Conservation (phyloP, 1,284 basidiomycete genomes). For the Cutaneotrichosporon curvatum region DNA sequence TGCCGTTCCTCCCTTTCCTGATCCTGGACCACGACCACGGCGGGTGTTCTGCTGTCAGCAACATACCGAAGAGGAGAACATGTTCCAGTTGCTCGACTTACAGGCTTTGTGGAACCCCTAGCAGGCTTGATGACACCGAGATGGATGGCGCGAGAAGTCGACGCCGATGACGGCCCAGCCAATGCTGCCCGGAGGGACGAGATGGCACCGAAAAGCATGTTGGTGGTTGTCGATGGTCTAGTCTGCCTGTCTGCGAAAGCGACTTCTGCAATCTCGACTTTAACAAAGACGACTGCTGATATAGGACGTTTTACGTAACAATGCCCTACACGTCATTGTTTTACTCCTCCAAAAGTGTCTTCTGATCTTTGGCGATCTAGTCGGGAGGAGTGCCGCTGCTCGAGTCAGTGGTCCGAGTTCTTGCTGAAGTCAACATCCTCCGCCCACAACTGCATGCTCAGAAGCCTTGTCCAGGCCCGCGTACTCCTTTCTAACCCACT, state of each 20-base stretch:
- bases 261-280: no score
- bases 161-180: no score
- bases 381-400: no score
- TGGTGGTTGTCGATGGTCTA: conserved; percentile 1
- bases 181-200: conserved; percentile 7
- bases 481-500: conserved; percentile 1
- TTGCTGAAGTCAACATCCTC: no score
- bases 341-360: no score
- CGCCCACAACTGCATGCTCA: conserved; percentile 17
- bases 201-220: conserved; percentile 18
- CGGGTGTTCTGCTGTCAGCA: conserved; percentile 67
- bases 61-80: no score
- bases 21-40: conserved; percentile 85
- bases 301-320: no score
- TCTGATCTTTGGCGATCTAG: not conserved
- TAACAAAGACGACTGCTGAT: no score
- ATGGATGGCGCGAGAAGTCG: conserved; percentile 9
- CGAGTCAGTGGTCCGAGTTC: no score
- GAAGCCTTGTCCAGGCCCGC: conserved; percentile 2
- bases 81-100: conserved; percentile 13
- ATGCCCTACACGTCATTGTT: no score
- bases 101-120: conserved; percentile 34
- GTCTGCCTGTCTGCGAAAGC: no score
- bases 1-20: conserved; percentile 82
- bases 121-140: conserved; percentile 34